phyloP scores from a whole-genome alignment of 164 flowering plant genomes.

The Piper longum region DNA sequence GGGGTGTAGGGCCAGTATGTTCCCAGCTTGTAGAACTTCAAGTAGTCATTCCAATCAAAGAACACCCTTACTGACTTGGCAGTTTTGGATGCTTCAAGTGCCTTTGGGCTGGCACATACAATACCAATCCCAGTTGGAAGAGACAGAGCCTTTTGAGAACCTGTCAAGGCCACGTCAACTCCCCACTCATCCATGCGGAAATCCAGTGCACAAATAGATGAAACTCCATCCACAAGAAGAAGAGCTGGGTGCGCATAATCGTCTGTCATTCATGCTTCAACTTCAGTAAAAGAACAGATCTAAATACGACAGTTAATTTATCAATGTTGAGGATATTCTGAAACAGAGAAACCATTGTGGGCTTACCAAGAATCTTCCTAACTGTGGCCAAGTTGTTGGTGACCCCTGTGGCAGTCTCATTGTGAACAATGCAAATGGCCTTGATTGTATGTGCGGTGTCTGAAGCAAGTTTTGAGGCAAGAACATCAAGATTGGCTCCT shows the following conservation, averaged over 20 bases:
- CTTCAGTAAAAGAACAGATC: not conserved
- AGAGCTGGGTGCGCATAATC: constrained; percentile 82
- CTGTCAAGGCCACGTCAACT: constrained; percentile 87
- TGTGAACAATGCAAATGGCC: constrained; percentile 91
- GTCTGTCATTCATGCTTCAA: constrained; percentile 31
- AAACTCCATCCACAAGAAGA: constrained; percentile 88
- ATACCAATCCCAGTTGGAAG: constrained; percentile 97
- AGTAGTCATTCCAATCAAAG: constrained; percentile 93
- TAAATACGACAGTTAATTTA: too few species aligned
- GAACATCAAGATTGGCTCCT: constrained; percentile 75
- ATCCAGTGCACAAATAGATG: constrained; percentile 93
- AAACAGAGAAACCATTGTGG: too few species aligned
- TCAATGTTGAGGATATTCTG: too few species aligned
- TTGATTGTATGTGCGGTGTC: constrained; percentile 79
- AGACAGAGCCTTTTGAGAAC: constrained; percentile 95
- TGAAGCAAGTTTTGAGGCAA: constrained; percentile 72
- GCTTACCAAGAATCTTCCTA: constrained; percentile 74
- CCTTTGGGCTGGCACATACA: constrained; percentile 91
- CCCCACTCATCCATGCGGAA: constrained; percentile 99
- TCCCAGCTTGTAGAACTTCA: constrained; percentile 89
- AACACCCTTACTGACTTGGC: constrained; percentile 84
- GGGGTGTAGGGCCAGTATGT: constrained; percentile 98
- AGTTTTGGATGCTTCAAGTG: constrained; percentile 71
- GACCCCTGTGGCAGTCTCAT: constrained; percentile 95
- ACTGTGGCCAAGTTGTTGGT: constrained; percentile 84